These are phyloP conservation scores for Dillenia suffruticosa DNA, from an alignment of 164 flowering plant species.

Conservation along the genomic window DNA sequence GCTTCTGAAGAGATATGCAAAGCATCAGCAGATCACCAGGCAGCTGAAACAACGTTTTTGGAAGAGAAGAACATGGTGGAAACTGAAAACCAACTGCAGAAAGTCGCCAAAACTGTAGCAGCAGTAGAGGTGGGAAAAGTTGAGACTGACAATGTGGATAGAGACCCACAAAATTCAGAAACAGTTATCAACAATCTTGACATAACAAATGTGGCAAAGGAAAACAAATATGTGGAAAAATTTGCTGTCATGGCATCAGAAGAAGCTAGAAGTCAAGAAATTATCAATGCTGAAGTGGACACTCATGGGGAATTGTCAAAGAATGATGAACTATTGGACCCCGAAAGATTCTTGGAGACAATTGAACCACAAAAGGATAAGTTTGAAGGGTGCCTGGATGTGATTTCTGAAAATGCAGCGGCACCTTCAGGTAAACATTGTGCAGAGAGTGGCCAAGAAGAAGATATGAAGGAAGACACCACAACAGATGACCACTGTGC, in stretches of 20 bases:
- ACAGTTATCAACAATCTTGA: neutral
- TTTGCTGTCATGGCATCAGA: neutral
- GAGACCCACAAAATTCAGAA: neutral
- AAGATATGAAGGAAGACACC: conserved; percentile 5
- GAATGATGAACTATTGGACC: conserved; percentile 5
- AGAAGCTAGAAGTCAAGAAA: neutral
- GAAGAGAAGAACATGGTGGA: conserved; percentile 5
- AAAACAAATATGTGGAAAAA: conserved; percentile 3
- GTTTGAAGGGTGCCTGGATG: neutral
- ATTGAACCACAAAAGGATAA: conserved; percentile 4
- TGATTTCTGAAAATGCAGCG: conserved; percentile 3
- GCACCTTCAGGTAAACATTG: conserved; percentile 5
- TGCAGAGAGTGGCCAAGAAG: conserved; percentile 4
- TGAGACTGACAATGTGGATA: neutral
- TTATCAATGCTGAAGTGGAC: neutral
- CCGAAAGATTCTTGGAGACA: conserved; percentile 4
- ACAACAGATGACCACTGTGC: neutral
- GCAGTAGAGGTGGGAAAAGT: neutral
- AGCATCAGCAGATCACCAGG: conserved; percentile 15
- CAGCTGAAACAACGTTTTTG: conserved; percentile 8
- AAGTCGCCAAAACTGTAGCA: conserved; percentile 6
- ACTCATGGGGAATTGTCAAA: neutral
- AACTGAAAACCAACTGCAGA: conserved; percentile 12
- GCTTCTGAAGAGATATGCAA: conserved; percentile 16
- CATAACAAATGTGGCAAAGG: neutral